Conservation (phyloP, 1,284 basidiomycete species). For the Moniliella sp. region DNA sequence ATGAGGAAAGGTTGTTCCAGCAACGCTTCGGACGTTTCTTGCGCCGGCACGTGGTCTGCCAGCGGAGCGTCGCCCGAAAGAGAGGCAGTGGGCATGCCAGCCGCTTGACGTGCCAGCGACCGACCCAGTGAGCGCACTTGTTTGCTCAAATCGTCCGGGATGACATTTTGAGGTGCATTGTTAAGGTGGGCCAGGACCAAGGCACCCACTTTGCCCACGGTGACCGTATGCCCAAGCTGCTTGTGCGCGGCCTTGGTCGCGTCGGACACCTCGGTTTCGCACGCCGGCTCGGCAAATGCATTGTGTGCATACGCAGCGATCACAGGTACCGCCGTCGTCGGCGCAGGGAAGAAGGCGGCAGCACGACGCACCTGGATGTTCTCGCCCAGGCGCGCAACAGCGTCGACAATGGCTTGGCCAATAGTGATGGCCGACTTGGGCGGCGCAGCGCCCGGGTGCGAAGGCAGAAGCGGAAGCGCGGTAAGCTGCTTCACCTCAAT, state of each 20-base stretch:
- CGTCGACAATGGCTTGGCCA: slow-evolving; percentile 51
- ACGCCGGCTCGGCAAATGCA: slow-evolving; percentile 8
- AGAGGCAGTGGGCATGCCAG: slow-evolving; percentile 56
- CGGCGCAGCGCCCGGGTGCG: slow-evolving; percentile 8
- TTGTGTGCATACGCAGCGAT: slow-evolving; percentile 63
- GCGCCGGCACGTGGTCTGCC: slow-evolving; percentile 21
- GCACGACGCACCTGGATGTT: slow-evolving; percentile 63
- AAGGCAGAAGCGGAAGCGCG: slow-evolving; percentile 29
- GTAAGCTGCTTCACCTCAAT: slow-evolving; percentile 6
- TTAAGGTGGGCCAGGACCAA: slow-evolving; percentile 10
- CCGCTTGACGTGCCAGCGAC: slow-evolving; percentile 59
- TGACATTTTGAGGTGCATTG: slow-evolving; percentile 3
- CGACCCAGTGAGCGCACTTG: slow-evolving; percentile 52
- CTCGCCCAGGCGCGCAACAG: slow-evolving; percentile 68
- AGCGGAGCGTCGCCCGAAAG: slow-evolving; percentile 32
- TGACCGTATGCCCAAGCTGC: slow-evolving; percentile 9
- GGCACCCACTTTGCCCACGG: slow-evolving; percentile 14
- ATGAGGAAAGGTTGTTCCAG: slow-evolving; percentile 67
- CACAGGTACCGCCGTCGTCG: slow-evolving; percentile 41
- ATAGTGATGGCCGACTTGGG: slow-evolving; percentile 42
- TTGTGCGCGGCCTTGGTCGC: slow-evolving; percentile 42
- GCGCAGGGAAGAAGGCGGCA: slow-evolving; percentile 44
- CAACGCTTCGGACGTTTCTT: slow-evolving; percentile 44
- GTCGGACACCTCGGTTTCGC: slow-evolving; percentile 39
- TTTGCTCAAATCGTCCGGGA: slow-evolving; percentile 33